Conservation (phyloP, 169 alveolate species). For the Plasmodium fragile region DNA sequence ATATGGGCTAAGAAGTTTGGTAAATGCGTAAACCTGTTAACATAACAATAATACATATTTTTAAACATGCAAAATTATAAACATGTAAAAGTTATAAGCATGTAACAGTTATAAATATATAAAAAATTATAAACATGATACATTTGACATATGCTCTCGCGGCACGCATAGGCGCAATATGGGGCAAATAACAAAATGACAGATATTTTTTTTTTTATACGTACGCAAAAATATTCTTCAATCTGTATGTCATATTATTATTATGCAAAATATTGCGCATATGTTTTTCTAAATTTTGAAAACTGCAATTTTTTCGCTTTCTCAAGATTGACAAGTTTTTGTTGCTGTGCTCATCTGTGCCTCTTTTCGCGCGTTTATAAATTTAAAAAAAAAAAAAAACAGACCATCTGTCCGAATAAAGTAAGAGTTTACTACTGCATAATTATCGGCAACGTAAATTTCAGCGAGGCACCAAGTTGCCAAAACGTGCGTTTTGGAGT, state of each 20-base stretch:
- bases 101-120: neutral
- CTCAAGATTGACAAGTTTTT: neutral
- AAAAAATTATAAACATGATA: neutral
- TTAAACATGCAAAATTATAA: neutral
- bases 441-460: neutral
- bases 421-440: neutral
- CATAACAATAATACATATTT: neutral
- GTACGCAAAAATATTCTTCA: neutral
- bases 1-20: neutral
- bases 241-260: neutral
- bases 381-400: neutral
- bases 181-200: neutral
- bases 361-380: neutral
- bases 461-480: neutral
- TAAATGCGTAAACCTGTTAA: neutral
- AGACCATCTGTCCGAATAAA: neutral
- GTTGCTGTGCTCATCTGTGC: neutral
- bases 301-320: neutral
- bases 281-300: neutral
- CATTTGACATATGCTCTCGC: neutral
- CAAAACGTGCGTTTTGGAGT: neutral
- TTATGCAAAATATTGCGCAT: neutral
- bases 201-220: neutral
- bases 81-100: neutral
- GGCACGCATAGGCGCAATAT: neutral